Evolutionary conservation across 2,329 filamentous ascomycete genomes (phyloP), one percentile per base, ranked within the genome.

Genomic region (Cytospora leucostoma): DNA sequence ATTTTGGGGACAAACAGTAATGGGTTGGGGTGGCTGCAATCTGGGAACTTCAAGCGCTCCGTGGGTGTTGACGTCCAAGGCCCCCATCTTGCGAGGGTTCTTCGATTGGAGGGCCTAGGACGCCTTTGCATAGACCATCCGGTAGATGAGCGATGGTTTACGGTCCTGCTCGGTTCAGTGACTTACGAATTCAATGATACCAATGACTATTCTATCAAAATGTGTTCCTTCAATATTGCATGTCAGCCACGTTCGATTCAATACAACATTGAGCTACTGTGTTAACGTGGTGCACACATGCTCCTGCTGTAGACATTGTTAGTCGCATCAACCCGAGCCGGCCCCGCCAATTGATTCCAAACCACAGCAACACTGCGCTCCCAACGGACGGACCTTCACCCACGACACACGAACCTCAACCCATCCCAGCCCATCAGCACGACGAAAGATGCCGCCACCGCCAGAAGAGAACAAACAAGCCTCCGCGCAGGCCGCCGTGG

Each of bases 401-500:
- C 34, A 56, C 32, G 37, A 49, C 19, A 19, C 52, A 34, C 33
- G n/a, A 51, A 55, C 59, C 55, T 56, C 13, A 37, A 57, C 51
- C 38, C 19, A 17, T 52, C 15, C 1, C 51, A 52, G 33, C 37
- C 40, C 19, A 44, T 32, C 59, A 21, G 44, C 34, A 55, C 50
- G 7, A 6, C 52, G 38, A 37, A 74, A 66, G 8, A 77, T 76
- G 74, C 74, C 77, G 68, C 74, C 74, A 13, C 74, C 77, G 70
- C 44, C 71, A 58, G 76, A 77, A 60, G 77, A 72, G 61, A 84
- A 87, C 65, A 92, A 92, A 76, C 88, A 91, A 74, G 85, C 85
- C 69, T 90, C 90, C 33, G 91, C 91, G 19, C 88, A 92, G 70
- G 89, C 94, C 72, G 91, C 90, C 58, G 90, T 95, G 67, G 90